Base-by-base conservation (phyloP, 495 filamentous ascomycete genomes). In the Oidiodendron maius region DNA sequence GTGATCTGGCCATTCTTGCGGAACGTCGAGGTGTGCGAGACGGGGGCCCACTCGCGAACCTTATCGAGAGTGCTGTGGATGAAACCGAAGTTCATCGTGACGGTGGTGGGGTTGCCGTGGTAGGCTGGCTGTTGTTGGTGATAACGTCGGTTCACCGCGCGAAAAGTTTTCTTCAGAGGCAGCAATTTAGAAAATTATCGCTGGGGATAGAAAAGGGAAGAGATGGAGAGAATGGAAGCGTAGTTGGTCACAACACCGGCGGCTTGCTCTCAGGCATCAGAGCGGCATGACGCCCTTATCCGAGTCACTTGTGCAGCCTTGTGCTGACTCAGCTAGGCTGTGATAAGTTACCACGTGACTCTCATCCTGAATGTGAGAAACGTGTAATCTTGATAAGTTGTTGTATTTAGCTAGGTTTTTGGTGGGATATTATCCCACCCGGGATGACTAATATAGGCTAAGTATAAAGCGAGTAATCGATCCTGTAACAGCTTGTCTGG, bases 1-100 rank as follows among this genome's bases (percentile, higher is more conserved):
- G 94, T 97, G 68, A 99, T 89, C 67, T 97, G 84, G 56, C 93
- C 93, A 2, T 89, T 95, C 51, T 74, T 72, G 53, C 90, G 89
- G 73, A 99, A 99, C 49, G 87, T 97, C 4, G 91, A 96, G 40
- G 81, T 93, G 64, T 93, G 82, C 11, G 81, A 84, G 57, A 94
- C 80, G 21, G 87, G 90, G 2, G 91, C 87, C 61, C 90, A 87
- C 69, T 98, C 93, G 49, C 91, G 86, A 62, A 93, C 77, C 51
- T 80, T 84, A 60, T 88, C 87, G 64, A 94, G 76, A 18, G 86
- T 86, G 32, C 85, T 90, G 67, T 90, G 88, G 62, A 93, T 50
- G 60, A 74, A 62, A 45, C 78, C 78, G 74, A 77, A 78, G 16
- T 13, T 44, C 20, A 28, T 8, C 10, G 23, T 17, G 20, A 6